Conservation (phyloP, 2,329 filamentous ascomycete species). For the Ampelomyces quisqualis region DNA sequence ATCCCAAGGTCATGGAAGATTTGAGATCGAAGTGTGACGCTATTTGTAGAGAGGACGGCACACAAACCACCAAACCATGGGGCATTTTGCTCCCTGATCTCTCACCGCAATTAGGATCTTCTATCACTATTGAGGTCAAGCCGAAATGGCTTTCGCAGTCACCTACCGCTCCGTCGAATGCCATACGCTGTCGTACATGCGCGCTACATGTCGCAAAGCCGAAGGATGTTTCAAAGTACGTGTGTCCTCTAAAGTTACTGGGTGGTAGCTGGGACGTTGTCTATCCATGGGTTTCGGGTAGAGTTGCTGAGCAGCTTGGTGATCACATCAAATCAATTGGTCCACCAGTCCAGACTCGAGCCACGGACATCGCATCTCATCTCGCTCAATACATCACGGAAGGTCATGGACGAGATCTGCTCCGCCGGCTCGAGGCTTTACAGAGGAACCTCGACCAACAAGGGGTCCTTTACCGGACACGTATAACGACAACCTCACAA, state of each 20-base stretch:
- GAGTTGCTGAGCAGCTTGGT: conserved; percentile 11
- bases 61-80: conserved; percentile 5
- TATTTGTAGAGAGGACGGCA: conserved; percentile 5
- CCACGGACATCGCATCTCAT: conserved; percentile 8
- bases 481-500: neutral
- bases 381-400: conserved; percentile 28
- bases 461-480: conserved; percentile 26
- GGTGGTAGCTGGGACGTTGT: conserved; percentile 25
- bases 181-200: conserved; percentile 50
- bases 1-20: conserved; percentile 12
- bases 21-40: conserved; percentile 10
- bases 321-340: neutral
- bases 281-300: conserved; percentile 14
- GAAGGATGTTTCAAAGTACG: conserved; percentile 19
- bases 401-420: conserved; percentile 39
- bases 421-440: conserved; percentile 40
- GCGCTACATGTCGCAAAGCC: conserved; percentile 44
- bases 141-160: conserved; percentile 53
- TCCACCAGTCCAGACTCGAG: neutral
- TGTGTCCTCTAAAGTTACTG: conserved; percentile 48
- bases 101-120: conserved; percentile 21
- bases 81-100: conserved; percentile 39
- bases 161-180: conserved; percentile 44
- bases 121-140: conserved; percentile 47
- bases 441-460: conserved; percentile 44